These are phyloP conservation scores for Coleophoma eucalyptorum DNA, from an alignment of 2,329 filamentous ascomycete species.

Conservation along the genomic window DNA sequence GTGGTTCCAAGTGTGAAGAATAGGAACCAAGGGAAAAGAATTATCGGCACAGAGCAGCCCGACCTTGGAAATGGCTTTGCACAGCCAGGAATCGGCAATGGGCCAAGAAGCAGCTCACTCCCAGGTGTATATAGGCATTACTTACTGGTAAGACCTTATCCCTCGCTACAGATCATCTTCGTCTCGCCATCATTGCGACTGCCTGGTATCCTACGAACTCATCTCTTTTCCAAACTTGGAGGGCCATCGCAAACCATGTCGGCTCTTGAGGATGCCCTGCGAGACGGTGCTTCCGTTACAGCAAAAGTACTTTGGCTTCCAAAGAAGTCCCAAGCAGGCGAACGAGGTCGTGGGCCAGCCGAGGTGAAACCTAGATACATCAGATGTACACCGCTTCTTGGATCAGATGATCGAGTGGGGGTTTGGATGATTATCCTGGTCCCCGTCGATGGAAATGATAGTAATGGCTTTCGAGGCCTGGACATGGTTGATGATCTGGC, in stretches of 20 bases:
- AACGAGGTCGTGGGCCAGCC: slow-evolving; percentile 30
- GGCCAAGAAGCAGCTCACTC: slow-evolving; percentile 21
- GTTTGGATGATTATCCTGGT: slow-evolving; percentile 76
- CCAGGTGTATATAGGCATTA: slow-evolving; percentile 47
- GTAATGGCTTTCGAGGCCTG: background rate
- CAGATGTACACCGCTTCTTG: slow-evolving; percentile 68
- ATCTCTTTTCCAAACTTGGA: slow-evolving; percentile 48
- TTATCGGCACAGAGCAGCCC: slow-evolving; percentile 11
- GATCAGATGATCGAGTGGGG: slow-evolving; percentile 61
- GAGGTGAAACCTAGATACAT: slow-evolving; percentile 63
- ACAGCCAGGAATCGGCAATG: slow-evolving; percentile 8
- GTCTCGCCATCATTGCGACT: slow-evolving; percentile 63
- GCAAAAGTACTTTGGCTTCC: slow-evolving; percentile 69
- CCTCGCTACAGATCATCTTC: slow-evolving; percentile 63
- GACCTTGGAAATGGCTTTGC: slow-evolving; percentile 7
- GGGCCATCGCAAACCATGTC: slow-evolving; percentile 41
- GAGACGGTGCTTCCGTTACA: slow-evolving; percentile 64
- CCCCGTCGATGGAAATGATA: slow-evolving; percentile 8
- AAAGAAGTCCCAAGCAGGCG: slow-evolving; percentile 21
- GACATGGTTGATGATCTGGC: slow-evolving; percentile 8
- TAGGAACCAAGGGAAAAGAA: slow-evolving; percentile 9
- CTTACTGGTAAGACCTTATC: slow-evolving; percentile 60
- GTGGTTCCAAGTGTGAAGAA: slow-evolving; percentile 9
- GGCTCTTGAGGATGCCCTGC: slow-evolving; percentile 52
- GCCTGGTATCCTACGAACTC: slow-evolving; percentile 60